These are phyloP conservation scores for Umbellularia californica DNA, from an alignment of 164 flowering plant genomes.

Conservation along the genomic window DNA sequence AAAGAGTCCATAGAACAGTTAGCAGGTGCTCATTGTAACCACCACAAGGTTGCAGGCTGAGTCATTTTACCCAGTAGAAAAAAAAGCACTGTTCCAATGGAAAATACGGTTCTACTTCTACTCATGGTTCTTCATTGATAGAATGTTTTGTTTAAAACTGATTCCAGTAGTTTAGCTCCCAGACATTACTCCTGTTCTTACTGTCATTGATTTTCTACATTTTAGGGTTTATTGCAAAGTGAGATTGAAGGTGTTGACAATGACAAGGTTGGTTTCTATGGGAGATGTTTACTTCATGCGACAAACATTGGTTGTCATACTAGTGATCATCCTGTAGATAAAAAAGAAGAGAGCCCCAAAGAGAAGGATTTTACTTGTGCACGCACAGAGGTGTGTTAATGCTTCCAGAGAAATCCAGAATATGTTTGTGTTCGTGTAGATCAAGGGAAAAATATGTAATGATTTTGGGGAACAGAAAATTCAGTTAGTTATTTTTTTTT, in stretches of 20 bases:
- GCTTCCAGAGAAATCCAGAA: not conserved
- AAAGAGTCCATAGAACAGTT: no score
- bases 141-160: no score
- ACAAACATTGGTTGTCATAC: slow-evolving; percentile 13
- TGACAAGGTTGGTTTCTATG: slow-evolving; percentile 59
- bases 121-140: no score
- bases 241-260: slow-evolving; percentile 59
- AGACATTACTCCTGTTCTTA: not conserved
- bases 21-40: no score
- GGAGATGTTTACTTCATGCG: slow-evolving; percentile 55
- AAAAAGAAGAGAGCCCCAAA: slow-evolving; percentile 12
- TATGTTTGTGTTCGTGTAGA: no score
- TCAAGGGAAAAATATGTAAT: no score
- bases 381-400: slow-evolving; percentile 48
- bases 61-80: no score
- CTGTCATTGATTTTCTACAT: not conserved
- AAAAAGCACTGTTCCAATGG: no score
- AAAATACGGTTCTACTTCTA: no score
- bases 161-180: no score
- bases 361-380: slow-evolving; percentile 44
- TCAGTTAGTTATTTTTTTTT: not conserved
- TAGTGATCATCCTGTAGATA: slow-evolving; percentile 12
- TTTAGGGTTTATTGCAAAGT: slow-evolving; percentile 61
- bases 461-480: no score
- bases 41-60: no score